These are phyloP conservation scores for Aspergillus japonicus DNA, from an alignment of 2,329 filamentous ascomycete genomes.

Conservation along the genomic window DNA sequence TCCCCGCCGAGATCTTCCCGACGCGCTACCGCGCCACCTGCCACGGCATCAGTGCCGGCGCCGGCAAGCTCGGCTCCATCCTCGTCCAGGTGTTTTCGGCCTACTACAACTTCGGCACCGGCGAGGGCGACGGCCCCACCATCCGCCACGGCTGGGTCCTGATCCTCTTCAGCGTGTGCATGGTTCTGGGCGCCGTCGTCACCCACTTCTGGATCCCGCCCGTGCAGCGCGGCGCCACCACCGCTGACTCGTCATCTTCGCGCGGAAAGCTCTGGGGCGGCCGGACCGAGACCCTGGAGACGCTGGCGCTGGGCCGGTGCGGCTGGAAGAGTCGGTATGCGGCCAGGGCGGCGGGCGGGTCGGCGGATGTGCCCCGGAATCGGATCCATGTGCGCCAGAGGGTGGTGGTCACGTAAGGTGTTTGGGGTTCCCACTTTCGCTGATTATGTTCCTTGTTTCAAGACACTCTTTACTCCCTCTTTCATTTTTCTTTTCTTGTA, in stretches of 20 bases:
- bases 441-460: not conserved
- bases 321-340: constrained; percentile 39
- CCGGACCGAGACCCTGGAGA: constrained; percentile 40
- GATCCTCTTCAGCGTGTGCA: constrained; percentile 43
- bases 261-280: constrained; percentile 34
- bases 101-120: constrained; percentile 41
- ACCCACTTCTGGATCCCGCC: constrained; percentile 45
- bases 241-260: constrained; percentile 9
- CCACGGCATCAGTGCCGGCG: constrained; percentile 55
- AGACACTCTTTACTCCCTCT: not conserved
- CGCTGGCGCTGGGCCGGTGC: constrained; percentile 38
- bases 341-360: constrained; percentile 1
- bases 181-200: constrained; percentile 42
- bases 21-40: constrained; percentile 55
- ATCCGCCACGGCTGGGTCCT: constrained; percentile 41
- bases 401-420: not conserved
- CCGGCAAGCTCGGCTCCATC: constrained; percentile 54
- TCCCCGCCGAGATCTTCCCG: constrained; percentile 58
- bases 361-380: not conserved
- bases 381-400: not conserved
- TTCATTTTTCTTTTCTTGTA: too few species aligned
- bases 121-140: constrained; percentile 31
- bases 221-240: constrained; percentile 27
- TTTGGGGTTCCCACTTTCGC: not conserved
- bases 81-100: constrained; percentile 42